Percentiles rank a stretch among this genome's conserved stretches.
phyloP scores from a whole-genome alignment of 306 rosid species.

The Ammopiptanthus mongolicus region DNA sequence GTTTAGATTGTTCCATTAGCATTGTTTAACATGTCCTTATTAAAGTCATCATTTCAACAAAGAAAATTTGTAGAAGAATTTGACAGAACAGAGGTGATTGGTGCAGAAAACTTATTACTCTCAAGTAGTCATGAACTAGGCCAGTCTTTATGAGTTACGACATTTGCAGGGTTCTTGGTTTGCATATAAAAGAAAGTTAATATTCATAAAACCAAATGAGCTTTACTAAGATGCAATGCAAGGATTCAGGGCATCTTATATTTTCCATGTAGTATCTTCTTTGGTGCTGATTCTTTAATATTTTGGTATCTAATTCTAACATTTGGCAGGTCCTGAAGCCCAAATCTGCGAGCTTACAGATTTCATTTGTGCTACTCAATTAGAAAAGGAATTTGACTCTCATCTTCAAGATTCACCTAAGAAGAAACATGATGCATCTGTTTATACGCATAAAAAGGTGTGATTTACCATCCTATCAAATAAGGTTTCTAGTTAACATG shows the following conservation, averaged over 20 bases:
- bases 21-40: not conserved
- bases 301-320: not conserved
- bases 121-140: too few species aligned
- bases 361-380: slow-evolving; percentile 65
- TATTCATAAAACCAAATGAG: not conserved
- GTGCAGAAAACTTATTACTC: too few species aligned
- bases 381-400: slow-evolving; percentile 26
- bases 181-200: not conserved
- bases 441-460: not conserved
- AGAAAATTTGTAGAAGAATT: too few species aligned
- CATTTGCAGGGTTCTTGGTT: not conserved
- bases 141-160: not conserved
- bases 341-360: slow-evolving; percentile 57
- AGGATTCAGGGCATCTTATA: not conserved
- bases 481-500: not conserved
- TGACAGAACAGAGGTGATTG: too few species aligned
- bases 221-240: not conserved
- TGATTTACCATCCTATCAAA: not conserved
- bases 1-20: not conserved
- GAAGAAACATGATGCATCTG: not conserved
- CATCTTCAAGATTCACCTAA: not conserved
- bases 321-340: slow-evolving; percentile 48
- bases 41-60: not conserved
- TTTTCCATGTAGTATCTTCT: not conserved
- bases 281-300: not conserved